Conservation (phyloP, 805 yeast species). For the Pichia californica region DNA sequence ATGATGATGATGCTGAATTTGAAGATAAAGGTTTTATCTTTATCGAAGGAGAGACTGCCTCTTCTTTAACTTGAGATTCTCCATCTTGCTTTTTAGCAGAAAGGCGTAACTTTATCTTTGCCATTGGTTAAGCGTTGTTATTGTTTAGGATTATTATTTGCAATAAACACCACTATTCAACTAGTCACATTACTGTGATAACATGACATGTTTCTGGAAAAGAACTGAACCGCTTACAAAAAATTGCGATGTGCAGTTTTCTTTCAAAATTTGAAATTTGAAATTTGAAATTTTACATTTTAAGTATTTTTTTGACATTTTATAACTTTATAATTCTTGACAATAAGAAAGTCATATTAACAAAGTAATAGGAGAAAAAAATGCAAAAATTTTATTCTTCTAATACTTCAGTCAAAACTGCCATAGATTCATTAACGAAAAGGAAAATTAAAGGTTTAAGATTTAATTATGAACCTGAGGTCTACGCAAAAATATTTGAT, state of each 20-base stretch:
- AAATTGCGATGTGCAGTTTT: too few relatives aligned
- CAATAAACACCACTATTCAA: too few relatives aligned
- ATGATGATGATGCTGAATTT: not conserved
- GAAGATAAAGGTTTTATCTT: conserved; percentile 20
- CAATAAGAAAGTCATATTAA: too few relatives aligned
- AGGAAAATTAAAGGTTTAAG: conserved; percentile 9
- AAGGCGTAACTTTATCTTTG: conserved; percentile 6
- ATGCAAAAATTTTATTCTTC: conserved; percentile 14
- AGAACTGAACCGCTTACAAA: too few relatives aligned
- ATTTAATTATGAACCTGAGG: conserved; percentile 13
- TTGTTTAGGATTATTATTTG: too few relatives aligned
- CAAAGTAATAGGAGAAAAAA: not conserved
- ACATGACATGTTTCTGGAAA: too few relatives aligned
- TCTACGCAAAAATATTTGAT: conserved; percentile 35
- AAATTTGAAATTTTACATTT: too few relatives aligned
- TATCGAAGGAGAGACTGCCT: conserved; percentile 17
- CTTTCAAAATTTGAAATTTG: too few relatives aligned
- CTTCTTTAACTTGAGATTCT: conserved; percentile 4
- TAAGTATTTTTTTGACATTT: too few relatives aligned
- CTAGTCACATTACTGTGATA: too few relatives aligned
- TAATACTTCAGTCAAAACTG: conserved; percentile 5
- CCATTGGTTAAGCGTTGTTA: not conserved
- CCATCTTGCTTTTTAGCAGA: conserved; percentile 2
- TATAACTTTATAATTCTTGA: too few relatives aligned
- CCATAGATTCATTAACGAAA: not conserved